Evolutionary conservation across 2,329 filamentous ascomycete genomes (phyloP).

Genomic region (Nigrograna mackinnonii): DNA sequence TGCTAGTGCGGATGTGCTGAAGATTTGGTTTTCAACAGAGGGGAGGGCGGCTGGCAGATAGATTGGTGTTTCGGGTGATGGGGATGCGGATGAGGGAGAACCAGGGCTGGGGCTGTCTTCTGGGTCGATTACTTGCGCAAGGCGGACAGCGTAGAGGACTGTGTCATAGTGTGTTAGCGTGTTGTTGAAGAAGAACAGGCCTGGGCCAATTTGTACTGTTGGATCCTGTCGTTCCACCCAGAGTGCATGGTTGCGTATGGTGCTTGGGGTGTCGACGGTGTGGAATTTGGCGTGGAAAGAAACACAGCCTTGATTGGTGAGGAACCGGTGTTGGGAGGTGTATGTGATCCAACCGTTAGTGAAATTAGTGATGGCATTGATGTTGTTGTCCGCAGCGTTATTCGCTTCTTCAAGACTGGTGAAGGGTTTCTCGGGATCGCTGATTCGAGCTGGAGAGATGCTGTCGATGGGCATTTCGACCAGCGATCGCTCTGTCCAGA

Average conservation of each 20-base stretch:
- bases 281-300: not conserved
- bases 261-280: not conserved
- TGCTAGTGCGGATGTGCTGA: constrained; percentile 8
- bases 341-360: not conserved
- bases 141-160: constrained; percentile 26
- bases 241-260: constrained; percentile 1
- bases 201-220: too few relatives aligned
- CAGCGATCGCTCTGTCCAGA: too few relatives aligned
- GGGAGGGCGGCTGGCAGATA: not conserved
- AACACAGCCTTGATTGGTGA: constrained; percentile 2
- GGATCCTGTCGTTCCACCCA: too few relatives aligned
- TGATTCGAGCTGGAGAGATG: too few relatives aligned
- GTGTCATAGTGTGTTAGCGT: constrained; percentile 17
- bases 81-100: too few relatives aligned
- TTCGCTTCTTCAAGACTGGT: constrained; percentile 4
- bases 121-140: constrained; percentile 25
- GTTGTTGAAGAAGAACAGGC: too few relatives aligned
- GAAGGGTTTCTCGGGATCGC: too few relatives aligned
- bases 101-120: constrained; percentile 3
- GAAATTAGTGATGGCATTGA: not conserved
- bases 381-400: not conserved
- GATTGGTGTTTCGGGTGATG: not conserved
- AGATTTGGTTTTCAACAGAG: not conserved
- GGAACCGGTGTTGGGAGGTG: not conserved
- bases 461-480: too few relatives aligned